These are phyloP conservation scores for Hygrophila difformis DNA, from an alignment of 257 asterid genomes.

Conservation along the genomic window DNA sequence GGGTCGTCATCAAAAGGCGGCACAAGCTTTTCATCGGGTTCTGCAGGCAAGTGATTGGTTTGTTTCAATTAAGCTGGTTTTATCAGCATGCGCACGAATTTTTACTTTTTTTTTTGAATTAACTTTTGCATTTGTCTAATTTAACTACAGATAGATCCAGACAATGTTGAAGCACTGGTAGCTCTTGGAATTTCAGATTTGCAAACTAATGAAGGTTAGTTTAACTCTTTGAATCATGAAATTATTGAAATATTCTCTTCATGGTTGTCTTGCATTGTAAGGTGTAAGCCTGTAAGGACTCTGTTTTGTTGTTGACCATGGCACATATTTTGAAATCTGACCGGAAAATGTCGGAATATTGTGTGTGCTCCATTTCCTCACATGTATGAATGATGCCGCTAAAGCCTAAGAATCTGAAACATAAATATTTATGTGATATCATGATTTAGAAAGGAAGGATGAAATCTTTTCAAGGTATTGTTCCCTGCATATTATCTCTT, in stretches of 20 bases:
- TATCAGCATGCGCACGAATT: conserved; percentile 5
- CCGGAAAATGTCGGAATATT: neutral
- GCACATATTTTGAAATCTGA: no score
- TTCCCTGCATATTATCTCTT: neutral
- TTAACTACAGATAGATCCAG: conserved; percentile 71
- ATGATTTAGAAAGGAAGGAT: neutral
- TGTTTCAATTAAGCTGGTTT: conserved; percentile 15
- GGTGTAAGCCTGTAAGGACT: no score
- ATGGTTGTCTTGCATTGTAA: no score
- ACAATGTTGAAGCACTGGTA: conserved; percentile 89
- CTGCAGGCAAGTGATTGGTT: conserved; percentile 56
- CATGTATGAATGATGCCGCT: conserved; percentile 2
- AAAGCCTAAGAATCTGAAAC: neutral
- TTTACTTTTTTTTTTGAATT: conserved; percentile 5
- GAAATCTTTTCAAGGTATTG: neutral
- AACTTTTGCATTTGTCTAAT: conserved; percentile 18
- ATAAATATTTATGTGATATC: neutral
- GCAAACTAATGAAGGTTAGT: conserved; percentile 82
- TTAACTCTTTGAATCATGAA: neutral
- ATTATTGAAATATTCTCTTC: no score
- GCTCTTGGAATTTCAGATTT: conserved; percentile 92
- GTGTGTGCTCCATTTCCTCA: neutral
- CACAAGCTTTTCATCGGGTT: conserved; percentile 87
- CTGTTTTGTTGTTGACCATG: no score
- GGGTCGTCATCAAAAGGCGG: conserved; percentile 82